phyloP scores from a whole-genome alignment of 1,139 yeast genomes.

The Candida sanyaensis region DNA sequence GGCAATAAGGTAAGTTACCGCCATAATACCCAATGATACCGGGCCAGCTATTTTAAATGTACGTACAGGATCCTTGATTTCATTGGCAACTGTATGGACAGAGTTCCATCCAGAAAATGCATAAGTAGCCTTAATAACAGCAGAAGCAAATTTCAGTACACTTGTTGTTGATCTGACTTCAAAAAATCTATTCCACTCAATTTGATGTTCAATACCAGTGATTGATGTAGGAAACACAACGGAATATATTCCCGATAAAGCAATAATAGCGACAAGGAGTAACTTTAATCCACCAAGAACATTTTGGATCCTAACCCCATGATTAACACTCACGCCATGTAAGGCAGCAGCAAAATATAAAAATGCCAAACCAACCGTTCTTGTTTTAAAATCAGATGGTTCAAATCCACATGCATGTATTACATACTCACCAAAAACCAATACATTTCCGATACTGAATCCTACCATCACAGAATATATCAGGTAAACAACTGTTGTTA shows the following conservation, averaged over 20 bases:
- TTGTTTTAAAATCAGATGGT: slow-evolving; percentile 37
- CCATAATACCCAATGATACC: slow-evolving; percentile 47
- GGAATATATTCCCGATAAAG: slow-evolving; percentile 52
- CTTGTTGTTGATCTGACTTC: slow-evolving; percentile 30
- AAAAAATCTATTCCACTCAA: slow-evolving; percentile 36
- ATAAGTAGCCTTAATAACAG: slow-evolving; percentile 59
- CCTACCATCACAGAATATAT: slow-evolving; percentile 63
- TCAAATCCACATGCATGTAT: slow-evolving; percentile 49
- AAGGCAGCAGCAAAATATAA: slow-evolving; percentile 45
- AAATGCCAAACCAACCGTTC: slow-evolving; percentile 46
- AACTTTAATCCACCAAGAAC: slow-evolving; percentile 56
- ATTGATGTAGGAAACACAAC: slow-evolving; percentile 41
- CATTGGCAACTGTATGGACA: slow-evolving; percentile 63
- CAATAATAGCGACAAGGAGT: slow-evolving; percentile 47
- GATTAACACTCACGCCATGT: slow-evolving; percentile 56
- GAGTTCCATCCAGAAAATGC: slow-evolving; percentile 68
- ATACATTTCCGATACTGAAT: slow-evolving; percentile 61
- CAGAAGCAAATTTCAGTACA: slow-evolving; percentile 52
- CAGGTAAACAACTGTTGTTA: slow-evolving; percentile 61
- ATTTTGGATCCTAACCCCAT: slow-evolving; percentile 58
- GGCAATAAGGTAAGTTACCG: slow-evolving; percentile 53
- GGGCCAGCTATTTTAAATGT: slow-evolving; percentile 67
- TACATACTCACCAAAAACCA: slow-evolving; percentile 71
- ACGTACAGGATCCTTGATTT: slow-evolving; percentile 57
- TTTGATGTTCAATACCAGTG: slow-evolving; percentile 42